Evolutionary conservation across 106 monocot species (phyloP).

Genomic region (Triglochin maritima): DNA sequence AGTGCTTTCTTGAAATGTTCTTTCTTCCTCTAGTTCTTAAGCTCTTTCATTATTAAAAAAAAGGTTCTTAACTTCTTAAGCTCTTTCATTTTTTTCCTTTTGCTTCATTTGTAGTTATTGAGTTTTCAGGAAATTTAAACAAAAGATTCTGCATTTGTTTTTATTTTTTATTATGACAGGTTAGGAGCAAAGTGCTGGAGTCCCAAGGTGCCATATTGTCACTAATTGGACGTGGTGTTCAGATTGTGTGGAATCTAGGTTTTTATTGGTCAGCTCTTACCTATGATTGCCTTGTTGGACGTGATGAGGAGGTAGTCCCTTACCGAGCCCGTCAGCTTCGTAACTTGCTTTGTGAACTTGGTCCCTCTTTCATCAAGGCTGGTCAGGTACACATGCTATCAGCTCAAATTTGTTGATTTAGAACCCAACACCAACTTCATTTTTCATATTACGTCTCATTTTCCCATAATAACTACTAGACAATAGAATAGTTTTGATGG

Average conservation of each 20-base stretch:
- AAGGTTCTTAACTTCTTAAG: not conserved
- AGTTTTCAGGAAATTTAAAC: not conserved
- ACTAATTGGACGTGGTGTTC: slow-evolving; percentile 53
- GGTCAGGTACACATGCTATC: slow-evolving; percentile 48
- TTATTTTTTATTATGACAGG: slow-evolving; percentile 25
- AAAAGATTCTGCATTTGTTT: no score
- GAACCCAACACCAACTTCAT: no score
- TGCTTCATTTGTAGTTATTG: not conserved
- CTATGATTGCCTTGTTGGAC: slow-evolving; percentile 79
- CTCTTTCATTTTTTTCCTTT: not conserved
- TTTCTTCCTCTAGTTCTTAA: not conserved
- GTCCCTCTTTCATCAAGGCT: slow-evolving; percentile 96
- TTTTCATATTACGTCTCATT: not conserved
- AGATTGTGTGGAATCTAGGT: slow-evolving; percentile 87
- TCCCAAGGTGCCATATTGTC: slow-evolving; percentile 55
- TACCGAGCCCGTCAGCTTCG: slow-evolving; percentile 94
- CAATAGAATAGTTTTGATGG: no score
- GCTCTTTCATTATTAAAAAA: not conserved
- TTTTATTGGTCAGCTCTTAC: slow-evolving; percentile 81
- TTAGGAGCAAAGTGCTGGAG: slow-evolving; percentile 67
- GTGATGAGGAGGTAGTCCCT: slow-evolving; percentile 89
- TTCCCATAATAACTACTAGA: not conserved
- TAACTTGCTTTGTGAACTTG: slow-evolving; percentile 76
- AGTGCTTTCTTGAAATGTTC: no score
- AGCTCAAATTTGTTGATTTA: no score